These are phyloP conservation scores for Macrophomina tecta DNA, from an alignment of 2,329 filamentous ascomycete genomes.

Conservation along the genomic window DNA sequence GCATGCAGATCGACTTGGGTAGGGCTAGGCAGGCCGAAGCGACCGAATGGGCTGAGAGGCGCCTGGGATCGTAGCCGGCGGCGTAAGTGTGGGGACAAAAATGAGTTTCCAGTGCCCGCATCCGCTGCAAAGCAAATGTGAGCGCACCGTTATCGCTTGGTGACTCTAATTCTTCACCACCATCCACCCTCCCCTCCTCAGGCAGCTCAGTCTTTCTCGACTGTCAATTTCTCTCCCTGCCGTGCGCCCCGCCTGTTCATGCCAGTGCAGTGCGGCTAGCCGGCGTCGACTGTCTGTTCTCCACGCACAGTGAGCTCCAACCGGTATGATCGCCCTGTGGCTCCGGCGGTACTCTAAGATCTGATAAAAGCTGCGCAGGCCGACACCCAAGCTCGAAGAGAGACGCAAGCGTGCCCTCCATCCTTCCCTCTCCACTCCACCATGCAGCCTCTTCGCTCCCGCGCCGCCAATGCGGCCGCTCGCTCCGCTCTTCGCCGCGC, in stretches of 20 bases:
- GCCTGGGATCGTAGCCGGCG: neutral
- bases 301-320: conserved; percentile 11
- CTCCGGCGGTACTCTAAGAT: conserved; percentile 23
- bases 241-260: conserved; percentile 17
- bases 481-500: conserved; percentile 29
- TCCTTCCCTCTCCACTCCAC: conserved; percentile 19
- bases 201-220: neutral
- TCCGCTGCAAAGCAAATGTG: neutral
- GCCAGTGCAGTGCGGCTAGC: conserved; percentile 21
- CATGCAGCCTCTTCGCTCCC: conserved; percentile 29
- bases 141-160: neutral
- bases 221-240: conserved; percentile 12
- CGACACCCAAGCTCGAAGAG: conserved; percentile 10
- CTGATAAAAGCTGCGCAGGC: conserved; percentile 29
- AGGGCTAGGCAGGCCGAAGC: conserved; percentile 10
- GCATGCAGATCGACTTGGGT: conserved; percentile 1
- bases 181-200: neutral
- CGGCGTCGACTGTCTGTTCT: conserved; percentile 21
- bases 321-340: conserved; percentile 3
- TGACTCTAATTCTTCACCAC: neutral
- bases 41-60: conserved; percentile 1
- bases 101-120: neutral
- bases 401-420: conserved; percentile 12
- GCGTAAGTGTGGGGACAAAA: conserved; percentile 15
- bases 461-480: conserved; percentile 26